Evolutionary conservation across 2,329 filamentous ascomycete species (phyloP), one percentile per base, ranked within the genome.

Genomic region (Neofusicoccum sp.): DNA sequence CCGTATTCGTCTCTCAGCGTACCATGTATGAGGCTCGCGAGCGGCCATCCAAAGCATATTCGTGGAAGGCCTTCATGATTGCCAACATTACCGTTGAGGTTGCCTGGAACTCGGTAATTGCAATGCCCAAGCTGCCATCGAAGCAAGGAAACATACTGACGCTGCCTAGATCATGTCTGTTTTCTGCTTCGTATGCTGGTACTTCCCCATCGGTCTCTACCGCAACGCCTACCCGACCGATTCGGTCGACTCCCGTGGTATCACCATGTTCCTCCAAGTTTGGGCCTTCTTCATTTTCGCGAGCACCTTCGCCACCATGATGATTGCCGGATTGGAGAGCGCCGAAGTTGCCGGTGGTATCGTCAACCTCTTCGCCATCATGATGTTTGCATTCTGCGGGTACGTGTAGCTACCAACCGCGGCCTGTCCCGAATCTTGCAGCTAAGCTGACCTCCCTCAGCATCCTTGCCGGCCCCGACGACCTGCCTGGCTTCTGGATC

Each of bases 331-430:
- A 14, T 85, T 93, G 64, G 88, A 91, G 63, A 86, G 85, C 33
- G 90, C 91, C n/a, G 90, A 93, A 76, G 88, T 85, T 0, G 91
- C 87, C 63, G 89, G 87, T 56, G 92, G 92, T 75, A 80, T 95
- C 65, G 90, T 89, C 69, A 91, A 92, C 66, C 73, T 93, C 64
- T 78, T 90, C 69, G 93, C 93, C 79, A 22, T 22, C 22, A 22
- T 22, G 22, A 22, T 22, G 22, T 22, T 22, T 22, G 1, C 22
- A 22, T 22, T 22, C 22, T 22, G 22, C 22, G 22, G 22, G 22
- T 22, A 22, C 22, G 22, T 22, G 2, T 22, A 22, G 22, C 22
- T 2, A 22, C 22, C 22, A 2, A 22, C 22, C 22, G 22, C 22
- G 22, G 2, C 22, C 22, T 22, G 22, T 22, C 22, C 34, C 47